A percentile compares a stretch with the other conserved stretches of the same genome.
phyloP scores from a whole-genome alignment of 2,329 filamentous ascomycete genomes.

The Trichoderma sp. region DNA sequence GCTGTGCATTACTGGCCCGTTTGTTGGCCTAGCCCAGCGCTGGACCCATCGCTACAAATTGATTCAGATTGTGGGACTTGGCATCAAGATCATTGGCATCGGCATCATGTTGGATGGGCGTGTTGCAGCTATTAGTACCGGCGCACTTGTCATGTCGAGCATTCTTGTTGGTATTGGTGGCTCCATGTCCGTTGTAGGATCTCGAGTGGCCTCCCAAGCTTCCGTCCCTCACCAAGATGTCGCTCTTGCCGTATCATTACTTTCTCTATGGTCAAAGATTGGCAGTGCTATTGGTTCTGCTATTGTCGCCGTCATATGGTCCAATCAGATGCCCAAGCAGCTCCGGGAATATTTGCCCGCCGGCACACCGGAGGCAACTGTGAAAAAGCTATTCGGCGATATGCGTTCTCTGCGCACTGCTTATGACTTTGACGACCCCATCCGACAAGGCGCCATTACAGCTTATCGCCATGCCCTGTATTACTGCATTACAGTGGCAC shows the following conservation, averaged over 20 bases:
- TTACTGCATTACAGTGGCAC: constrained; percentile 38
- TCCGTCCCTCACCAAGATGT: constrained; percentile 45
- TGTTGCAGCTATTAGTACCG: constrained; percentile 37
- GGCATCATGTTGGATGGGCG: constrained; percentile 38
- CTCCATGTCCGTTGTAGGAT: constrained; percentile 41
- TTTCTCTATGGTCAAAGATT: constrained; percentile 42
- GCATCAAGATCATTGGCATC: constrained; percentile 41
- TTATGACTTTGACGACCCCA: constrained; percentile 37
- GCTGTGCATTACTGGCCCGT: constrained; percentile 38
- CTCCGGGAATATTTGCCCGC: constrained; percentile 31
- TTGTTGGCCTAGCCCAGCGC: constrained; percentile 38
- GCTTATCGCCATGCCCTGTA: constrained; percentile 40
- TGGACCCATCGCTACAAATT: constrained; percentile 43
- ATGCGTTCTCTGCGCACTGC: constrained; percentile 37
- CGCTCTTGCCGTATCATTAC: constrained; percentile 37
- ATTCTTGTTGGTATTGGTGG: constrained; percentile 27
- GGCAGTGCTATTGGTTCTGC: constrained; percentile 41
- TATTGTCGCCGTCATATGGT: constrained; percentile 42
- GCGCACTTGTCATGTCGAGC: constrained; percentile 35
- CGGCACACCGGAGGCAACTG: constrained; percentile 28
- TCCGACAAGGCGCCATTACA: constrained; percentile 38
- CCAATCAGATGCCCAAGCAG: constrained; percentile 35
- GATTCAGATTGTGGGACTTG: constrained; percentile 40
- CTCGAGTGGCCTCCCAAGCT: constrained; percentile 41
- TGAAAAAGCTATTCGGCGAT: constrained; percentile 37